Percentiles rank a stretch among this genome's conserved stretches.
Conservation (phyloP, 768 basidiomycete genomes). For the Suillus tomentosus region DNA sequence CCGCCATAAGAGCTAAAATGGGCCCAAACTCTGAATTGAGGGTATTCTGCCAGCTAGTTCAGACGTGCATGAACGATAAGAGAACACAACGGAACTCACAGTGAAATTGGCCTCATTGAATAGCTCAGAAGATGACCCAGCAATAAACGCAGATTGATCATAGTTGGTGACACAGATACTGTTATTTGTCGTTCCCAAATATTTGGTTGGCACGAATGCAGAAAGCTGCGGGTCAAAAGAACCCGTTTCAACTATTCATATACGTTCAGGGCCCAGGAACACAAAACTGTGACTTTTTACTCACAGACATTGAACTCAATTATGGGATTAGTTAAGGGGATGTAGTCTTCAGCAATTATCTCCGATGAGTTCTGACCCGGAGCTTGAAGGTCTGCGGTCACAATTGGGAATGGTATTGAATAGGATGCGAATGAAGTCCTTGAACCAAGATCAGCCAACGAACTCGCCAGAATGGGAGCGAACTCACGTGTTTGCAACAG, state of each 20-base stretch:
- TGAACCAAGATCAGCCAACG: constrained; percentile 7
- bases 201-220: constrained; percentile 47
- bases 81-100: constrained; percentile 17
- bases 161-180: constrained; percentile 36
- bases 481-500: constrained; percentile 35
- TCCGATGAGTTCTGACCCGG: constrained; percentile 28
- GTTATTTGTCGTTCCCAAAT: constrained; percentile 42
- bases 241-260: constrained; percentile 39
- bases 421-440: constrained; percentile 37
- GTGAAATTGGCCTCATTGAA: constrained; percentile 35
- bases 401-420: constrained; percentile 42
- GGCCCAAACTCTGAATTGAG: constrained; percentile 19
- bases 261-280: not conserved
- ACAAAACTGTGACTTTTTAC: constrained; percentile 12
- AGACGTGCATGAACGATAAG: not conserved
- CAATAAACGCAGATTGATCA: constrained; percentile 38
- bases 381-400: constrained; percentile 31
- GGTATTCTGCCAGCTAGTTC: constrained; percentile 10
- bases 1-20: constrained; percentile 19
- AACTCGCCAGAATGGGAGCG: not conserved
- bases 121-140: constrained; percentile 42
- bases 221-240: constrained; percentile 45
- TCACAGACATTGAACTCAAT: constrained; percentile 39
- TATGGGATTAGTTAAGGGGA: constrained; percentile 36
- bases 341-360: constrained; percentile 20